Base-by-base conservation (phyloP, 169 alveolate genomes). In the Eimeria acervulina region DNA sequence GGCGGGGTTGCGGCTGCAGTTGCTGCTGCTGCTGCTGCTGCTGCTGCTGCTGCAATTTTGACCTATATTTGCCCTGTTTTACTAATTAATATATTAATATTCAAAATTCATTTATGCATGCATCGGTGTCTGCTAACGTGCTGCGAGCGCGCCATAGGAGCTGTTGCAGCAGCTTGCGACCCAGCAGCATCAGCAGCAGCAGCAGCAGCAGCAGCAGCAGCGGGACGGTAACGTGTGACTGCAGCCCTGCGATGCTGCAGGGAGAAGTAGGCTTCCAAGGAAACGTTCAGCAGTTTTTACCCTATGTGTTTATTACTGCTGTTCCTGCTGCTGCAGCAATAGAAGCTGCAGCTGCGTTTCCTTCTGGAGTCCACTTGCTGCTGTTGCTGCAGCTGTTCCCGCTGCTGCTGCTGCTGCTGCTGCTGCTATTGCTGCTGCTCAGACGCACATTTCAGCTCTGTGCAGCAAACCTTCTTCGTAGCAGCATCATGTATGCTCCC, bases 11-110 rank as follows among this genome's bases (percentile, higher is more conserved):
- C 80, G 10, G 80, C 80, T 68, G 80, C 42, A 1, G 80, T 17
- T 28, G 80, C 80, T 68, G 80, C 80, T 68, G 80, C 80, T 68
- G 80, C 80, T 68, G 80, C 80, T 68, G 80, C 80, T 68, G 80
- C 80, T 68, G 80, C 42, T 68, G 80, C 80, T 68, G 44, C 36
- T 55, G 68, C 28, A 3, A 59, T 59, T 59, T 59, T 3, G 3
- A 59, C n/a, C 26, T 15, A 17, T 59, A 59, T 59, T 59, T 59
- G 19, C 26, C 7, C 68, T 15, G 19, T 59, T 15, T 59, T 21
- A n/a, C n/a, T 59, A 59, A 12, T 59, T 17, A 59, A 1, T 59
- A 12, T 59, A 15, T 59, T 59, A 59, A 15, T 31, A 7, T 68
- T n/a, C 0, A 68, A 19, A n/a, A n/a, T n/a, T 68, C 6, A 28